phyloP scores from a whole-genome alignment of 768 basidiomycete species.

The Tubosaeta sp. region DNA sequence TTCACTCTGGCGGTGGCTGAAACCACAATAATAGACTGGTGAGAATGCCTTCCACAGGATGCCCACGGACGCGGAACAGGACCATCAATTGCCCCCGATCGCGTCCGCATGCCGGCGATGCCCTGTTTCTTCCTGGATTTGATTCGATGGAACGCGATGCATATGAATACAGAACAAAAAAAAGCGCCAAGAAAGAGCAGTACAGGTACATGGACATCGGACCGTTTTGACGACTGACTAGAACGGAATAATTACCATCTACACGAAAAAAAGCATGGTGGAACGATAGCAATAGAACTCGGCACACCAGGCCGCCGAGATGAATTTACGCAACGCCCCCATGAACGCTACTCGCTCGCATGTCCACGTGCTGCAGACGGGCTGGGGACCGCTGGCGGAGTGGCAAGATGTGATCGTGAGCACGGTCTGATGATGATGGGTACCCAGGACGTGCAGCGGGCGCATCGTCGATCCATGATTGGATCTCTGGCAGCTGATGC shows the following conservation, averaged over 20 bases:
- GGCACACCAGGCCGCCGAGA: constrained; percentile 16
- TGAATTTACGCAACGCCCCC: constrained; percentile 28
- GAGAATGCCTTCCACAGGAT: too few relatives aligned
- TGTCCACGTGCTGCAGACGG: constrained; percentile 31
- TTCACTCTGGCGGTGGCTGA: too few relatives aligned
- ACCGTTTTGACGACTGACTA: neutral
- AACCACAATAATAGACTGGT: neutral
- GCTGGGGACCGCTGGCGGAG: constrained; percentile 32
- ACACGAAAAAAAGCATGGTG: too few relatives aligned
- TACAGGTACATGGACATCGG: constrained; percentile 21
- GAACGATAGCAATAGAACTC: too few relatives aligned
- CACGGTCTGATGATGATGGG: constrained; percentile 28
- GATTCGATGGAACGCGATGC: constrained; percentile 13
- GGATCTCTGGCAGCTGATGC: constrained; percentile 44
- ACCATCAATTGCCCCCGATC: neutral
- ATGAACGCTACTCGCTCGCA: constrained; percentile 28
- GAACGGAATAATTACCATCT: constrained; percentile 15
- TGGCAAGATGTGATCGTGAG: constrained; percentile 27
- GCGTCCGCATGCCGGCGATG: neutral
- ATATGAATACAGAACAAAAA: constrained; percentile 27
- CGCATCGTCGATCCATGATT: constrained; percentile 41
- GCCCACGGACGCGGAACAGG: too few relatives aligned
- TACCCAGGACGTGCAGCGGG: constrained; percentile 26
- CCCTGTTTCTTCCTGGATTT: neutral
- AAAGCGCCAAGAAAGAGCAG: constrained; percentile 23